Evolutionary conservation across 345 rosid genomes (phyloP).

Genomic region (Raphanus sativus): DNA sequence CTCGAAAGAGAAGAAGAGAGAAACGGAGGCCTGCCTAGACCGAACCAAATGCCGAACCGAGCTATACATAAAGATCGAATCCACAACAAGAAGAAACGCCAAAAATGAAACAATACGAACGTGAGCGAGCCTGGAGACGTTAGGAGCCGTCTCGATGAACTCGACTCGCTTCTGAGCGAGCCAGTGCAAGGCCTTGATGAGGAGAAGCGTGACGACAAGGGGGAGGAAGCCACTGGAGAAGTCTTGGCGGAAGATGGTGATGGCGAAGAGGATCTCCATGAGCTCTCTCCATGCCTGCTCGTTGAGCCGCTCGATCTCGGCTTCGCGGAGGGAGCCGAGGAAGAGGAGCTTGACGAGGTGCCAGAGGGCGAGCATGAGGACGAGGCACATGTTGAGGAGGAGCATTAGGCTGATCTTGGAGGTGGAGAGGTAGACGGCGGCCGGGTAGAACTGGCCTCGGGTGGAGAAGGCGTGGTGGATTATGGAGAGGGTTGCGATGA

Average conservation of each 20-base stretch:
- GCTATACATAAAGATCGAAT: conserved; percentile 64
- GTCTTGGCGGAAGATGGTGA: conserved; percentile 91
- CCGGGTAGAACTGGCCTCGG: background rate
- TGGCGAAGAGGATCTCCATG: conserved; percentile 95
- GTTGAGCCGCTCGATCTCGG: conserved; percentile 88
- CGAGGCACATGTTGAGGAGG: background rate
- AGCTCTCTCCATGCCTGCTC: conserved; percentile 97
- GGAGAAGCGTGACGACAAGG: conserved; percentile 69
- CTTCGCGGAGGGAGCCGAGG: conserved; percentile 84
- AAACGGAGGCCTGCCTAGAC: conserved; percentile 78
- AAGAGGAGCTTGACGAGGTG: background rate
- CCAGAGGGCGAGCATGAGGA: background rate
- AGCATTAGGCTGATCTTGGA: background rate
- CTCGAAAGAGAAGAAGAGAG: conserved; percentile 93
- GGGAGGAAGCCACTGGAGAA: conserved; percentile 81
- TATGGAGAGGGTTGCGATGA: background rate
- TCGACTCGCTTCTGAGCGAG: conserved; percentile 95
- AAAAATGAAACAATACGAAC: conserved; percentile 78
- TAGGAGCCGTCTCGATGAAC: conserved; percentile 91
- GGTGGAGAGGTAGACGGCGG: background rate
- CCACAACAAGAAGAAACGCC: conserved; percentile 79
- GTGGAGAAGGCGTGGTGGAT: background rate
- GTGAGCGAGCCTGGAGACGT: conserved; percentile 72
- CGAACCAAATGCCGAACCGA: conserved; percentile 62
- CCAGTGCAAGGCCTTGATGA: conserved; percentile 94